A percentile compares a stretch with the other conserved stretches of the same genome.
These are phyloP conservation scores for Chalciporus pseudorubinellus DNA, from an alignment of 768 basidiomycete species.

Conservation along the genomic window DNA sequence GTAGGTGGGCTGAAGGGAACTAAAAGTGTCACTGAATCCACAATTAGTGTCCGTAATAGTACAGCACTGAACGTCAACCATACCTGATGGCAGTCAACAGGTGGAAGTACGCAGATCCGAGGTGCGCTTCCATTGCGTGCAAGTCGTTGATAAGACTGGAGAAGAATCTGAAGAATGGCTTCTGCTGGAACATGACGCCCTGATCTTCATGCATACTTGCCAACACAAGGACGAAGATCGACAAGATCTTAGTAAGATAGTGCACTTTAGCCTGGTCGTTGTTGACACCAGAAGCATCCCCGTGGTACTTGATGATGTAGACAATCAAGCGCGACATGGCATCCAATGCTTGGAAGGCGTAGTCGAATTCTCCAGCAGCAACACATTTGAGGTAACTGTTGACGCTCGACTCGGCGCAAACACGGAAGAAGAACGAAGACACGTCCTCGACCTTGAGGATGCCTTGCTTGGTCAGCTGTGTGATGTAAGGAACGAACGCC, in stretches of 20 bases:
- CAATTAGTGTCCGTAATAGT: background rate
- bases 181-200: constrained; percentile 87
- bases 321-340: constrained; percentile 93
- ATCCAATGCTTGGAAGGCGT: constrained; percentile 90
- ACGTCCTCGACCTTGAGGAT: constrained; percentile 95
- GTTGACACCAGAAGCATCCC: constrained; percentile 89
- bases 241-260: constrained; percentile 94
- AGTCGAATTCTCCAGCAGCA: constrained; percentile 66
- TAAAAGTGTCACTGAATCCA: constrained; percentile 78
- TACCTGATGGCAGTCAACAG: constrained; percentile 86
- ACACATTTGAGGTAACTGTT: constrained; percentile 80
- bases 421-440: constrained; percentile 97
- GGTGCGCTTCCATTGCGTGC: constrained; percentile 76
- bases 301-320: constrained; percentile 99
- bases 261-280: constrained; percentile 95
- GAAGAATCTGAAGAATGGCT: constrained; percentile 98
- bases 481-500: constrained; percentile 94
- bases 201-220: constrained; percentile 96
- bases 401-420: constrained; percentile 93
- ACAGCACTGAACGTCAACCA: background rate
- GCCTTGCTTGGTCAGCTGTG: constrained; percentile 94
- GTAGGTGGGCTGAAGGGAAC: constrained; percentile 91
- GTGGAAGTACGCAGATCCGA: constrained; percentile 89
- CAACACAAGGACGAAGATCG: constrained; percentile 93
- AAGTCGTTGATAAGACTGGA: constrained; percentile 93